These are phyloP conservation scores for Aphanoascus verrucosus DNA, from an alignment of 2,329 filamentous ascomycete species.

Conservation along the genomic window DNA sequence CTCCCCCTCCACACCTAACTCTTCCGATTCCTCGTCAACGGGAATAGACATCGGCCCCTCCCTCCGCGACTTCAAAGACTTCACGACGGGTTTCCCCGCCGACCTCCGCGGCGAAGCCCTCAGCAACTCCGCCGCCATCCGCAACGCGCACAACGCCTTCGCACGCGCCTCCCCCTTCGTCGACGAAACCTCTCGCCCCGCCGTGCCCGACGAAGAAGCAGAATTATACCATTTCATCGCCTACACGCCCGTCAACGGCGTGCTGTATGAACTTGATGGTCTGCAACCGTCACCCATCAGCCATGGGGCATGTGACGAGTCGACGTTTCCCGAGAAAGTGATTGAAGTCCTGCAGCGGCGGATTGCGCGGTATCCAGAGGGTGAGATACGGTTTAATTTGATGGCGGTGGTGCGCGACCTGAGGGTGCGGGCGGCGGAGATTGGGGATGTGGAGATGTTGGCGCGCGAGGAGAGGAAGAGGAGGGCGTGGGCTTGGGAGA, in stretches of 20 bases:
- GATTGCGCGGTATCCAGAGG: constrained; percentile 70
- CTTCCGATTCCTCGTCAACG: constrained; percentile 3
- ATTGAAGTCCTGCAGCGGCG: constrained; percentile 78
- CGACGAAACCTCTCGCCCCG: constrained; percentile 70
- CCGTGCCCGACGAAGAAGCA: constrained; percentile 55
- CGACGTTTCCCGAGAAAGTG: constrained; percentile 66
- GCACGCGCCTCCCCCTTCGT: constrained; percentile 80
- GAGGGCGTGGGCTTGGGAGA: constrained; percentile 85
- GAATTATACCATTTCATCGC: constrained; percentile 98
- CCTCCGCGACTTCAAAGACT: constrained; percentile 72
- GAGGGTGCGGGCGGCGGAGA: constrained; percentile 62
- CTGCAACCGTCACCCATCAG: constrained; percentile 85
- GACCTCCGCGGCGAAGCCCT: constrained; percentile 62
- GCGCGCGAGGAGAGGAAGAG: constrained; percentile 74
- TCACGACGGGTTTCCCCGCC: constrained; percentile 70
- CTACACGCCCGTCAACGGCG: constrained; percentile 70
- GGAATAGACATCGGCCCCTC: constrained; percentile 60
- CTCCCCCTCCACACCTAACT: constrained; percentile 18
- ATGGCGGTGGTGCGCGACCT: constrained; percentile 84
- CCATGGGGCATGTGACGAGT: constrained; percentile 63
- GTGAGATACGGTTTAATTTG: constrained; percentile 92
- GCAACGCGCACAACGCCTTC: constrained; percentile 80
- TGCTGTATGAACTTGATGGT: constrained; percentile 88
- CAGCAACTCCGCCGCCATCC: constrained; percentile 60
- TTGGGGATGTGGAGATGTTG: constrained; percentile 71